Evolutionary conservation across 805 yeast species (phyloP), one percentile per base, ranked within the genome.

Genomic region (Starmera amethionina): DNA sequence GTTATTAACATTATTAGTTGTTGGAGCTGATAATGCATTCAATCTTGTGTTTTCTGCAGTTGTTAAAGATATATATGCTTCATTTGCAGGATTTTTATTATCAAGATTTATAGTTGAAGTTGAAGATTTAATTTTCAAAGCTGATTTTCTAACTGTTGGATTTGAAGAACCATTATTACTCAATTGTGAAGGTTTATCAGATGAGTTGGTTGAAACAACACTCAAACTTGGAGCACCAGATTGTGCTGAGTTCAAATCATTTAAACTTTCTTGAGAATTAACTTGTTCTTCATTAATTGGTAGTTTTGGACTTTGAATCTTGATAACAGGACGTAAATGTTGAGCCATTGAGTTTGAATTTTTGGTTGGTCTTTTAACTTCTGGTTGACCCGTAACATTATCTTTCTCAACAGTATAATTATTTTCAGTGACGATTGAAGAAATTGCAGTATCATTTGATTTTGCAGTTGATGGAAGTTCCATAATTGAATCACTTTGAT

Each of bases 11-110:
- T 25, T 25, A 15, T 29, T 27, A 12, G 30, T 29, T 18, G 46
- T 31, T 50, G 43, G 49, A 45, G 78, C 68, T 52, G 76, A 55
- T 44, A 72, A 71, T 2, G 90, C 82, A 59, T 83, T 83, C 42
- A 81, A 54, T 43, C 88, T 68, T 0, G 93, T 83, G 56, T 83
- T 83, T 52, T 82, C 88, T 1, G 89, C 89, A 0, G 93, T 83
- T 1, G 89, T 71, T 40, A 80, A 59, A 0, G 85, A 77, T 35
- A 81, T 53, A 49, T 81, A 81, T 0, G 84, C 87, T 43, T 70
- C 72, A 25, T 73, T 73, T 0, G 85, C 84, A 2, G 82, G 60
- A 44, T 38, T 56, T 37, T 32, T 42, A 32, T 30, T 45, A 40
- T 35, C 42, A 37, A 27, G 44, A 32, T 53, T 50, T 12, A 59